Percentiles rank a stretch among this genome's conserved stretches.
These are phyloP conservation scores for Didymella lethalis DNA, from an alignment of 2,329 filamentous ascomycete genomes.

Conservation along the genomic window DNA sequence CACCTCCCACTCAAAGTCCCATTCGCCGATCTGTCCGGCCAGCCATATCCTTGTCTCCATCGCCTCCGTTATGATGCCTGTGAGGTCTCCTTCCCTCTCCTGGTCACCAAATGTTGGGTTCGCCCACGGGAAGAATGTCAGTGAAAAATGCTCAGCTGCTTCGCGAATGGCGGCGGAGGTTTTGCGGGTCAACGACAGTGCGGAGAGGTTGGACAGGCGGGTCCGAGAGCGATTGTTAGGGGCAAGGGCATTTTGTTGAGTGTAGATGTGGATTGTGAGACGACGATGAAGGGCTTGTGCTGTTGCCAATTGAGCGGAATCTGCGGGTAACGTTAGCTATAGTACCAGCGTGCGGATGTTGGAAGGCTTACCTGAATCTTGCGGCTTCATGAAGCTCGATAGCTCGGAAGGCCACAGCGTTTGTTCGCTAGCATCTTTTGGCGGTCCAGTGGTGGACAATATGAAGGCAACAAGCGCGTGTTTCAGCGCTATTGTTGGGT, in stretches of 20 bases:
- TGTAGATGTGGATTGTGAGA: slow-evolving; percentile 39
- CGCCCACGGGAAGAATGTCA: slow-evolving; percentile 49
- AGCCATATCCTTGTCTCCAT: slow-evolving; percentile 43
- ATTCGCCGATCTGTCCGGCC: slow-evolving; percentile 36
- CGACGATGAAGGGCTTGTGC: slow-evolving; percentile 40
- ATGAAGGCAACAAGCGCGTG: slow-evolving; percentile 42
- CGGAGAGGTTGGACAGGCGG: slow-evolving; percentile 11
- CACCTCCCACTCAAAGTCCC: slow-evolving; percentile 40
- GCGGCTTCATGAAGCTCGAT: not conserved
- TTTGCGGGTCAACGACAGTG: slow-evolving; percentile 8
- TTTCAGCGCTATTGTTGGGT: slow-evolving; percentile 41
- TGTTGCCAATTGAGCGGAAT: slow-evolving; percentile 17
- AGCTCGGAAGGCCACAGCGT: slow-evolving; percentile 41
- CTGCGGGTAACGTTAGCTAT: not conserved
- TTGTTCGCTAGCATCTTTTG: slow-evolving; percentile 19
- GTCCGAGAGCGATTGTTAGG: slow-evolving; percentile 5
- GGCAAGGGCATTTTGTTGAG: slow-evolving; percentile 6
- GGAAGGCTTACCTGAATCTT: not conserved
- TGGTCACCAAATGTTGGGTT: slow-evolving; percentile 38
- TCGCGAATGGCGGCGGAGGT: slow-evolving; percentile 36
- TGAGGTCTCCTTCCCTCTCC: slow-evolving; percentile 42
- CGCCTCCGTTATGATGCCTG: slow-evolving; percentile 35
- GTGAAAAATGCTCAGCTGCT: slow-evolving; percentile 46
- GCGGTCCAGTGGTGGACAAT: slow-evolving; percentile 32
- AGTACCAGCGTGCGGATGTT: not conserved